Evolutionary conservation across 129 eudicot genomes (phyloP).

Genomic region (Helianthus tuberosus): DNA sequence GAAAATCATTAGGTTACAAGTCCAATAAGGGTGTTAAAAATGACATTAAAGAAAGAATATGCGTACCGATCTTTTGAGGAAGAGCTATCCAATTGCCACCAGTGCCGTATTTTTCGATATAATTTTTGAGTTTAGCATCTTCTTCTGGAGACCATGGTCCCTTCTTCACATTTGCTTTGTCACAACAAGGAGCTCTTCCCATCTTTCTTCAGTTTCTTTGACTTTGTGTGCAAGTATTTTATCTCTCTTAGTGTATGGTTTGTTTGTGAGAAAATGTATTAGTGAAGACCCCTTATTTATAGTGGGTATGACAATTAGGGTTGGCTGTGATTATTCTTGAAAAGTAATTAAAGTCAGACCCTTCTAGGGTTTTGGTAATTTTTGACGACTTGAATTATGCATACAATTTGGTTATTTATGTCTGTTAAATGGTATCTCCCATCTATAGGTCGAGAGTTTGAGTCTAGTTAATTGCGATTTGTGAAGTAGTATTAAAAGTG

Average conservation of each 20-base stretch:
- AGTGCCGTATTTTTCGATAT: slow-evolving; percentile 16
- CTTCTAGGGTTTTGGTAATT: slow-evolving; percentile 27
- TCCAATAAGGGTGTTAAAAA: not conserved
- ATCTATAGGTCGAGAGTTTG: too few species aligned
- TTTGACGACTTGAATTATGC: slow-evolving; percentile 6
- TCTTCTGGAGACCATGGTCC: slow-evolving; percentile 80
- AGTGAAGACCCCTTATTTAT: slow-evolving; percentile 30
- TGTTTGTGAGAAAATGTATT: slow-evolving; percentile 22
- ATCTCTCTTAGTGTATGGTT: not conserved
- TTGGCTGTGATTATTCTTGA: slow-evolving; percentile 18
- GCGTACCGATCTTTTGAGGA: slow-evolving; percentile 78
- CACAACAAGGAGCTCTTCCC: slow-evolving; percentile 97
- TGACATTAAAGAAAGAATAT: not conserved
- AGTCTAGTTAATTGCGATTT: too few species aligned
- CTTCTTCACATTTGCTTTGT: slow-evolving; percentile 76
- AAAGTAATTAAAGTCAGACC: slow-evolving; percentile 6
- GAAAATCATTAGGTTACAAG: not conserved
- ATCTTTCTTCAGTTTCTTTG: slow-evolving; percentile 27
- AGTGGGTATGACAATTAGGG: slow-evolving; percentile 43
- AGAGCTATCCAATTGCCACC: slow-evolving; percentile 40
- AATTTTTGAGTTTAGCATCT: slow-evolving; percentile 22
- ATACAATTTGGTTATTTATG: not conserved
- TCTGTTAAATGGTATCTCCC: too few species aligned
- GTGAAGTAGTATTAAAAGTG: too few species aligned
- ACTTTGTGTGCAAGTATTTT: not conserved